phyloP scores from a whole-genome alignment of 176 grass and related monocot genomes.

The Eleusine indica region DNA sequence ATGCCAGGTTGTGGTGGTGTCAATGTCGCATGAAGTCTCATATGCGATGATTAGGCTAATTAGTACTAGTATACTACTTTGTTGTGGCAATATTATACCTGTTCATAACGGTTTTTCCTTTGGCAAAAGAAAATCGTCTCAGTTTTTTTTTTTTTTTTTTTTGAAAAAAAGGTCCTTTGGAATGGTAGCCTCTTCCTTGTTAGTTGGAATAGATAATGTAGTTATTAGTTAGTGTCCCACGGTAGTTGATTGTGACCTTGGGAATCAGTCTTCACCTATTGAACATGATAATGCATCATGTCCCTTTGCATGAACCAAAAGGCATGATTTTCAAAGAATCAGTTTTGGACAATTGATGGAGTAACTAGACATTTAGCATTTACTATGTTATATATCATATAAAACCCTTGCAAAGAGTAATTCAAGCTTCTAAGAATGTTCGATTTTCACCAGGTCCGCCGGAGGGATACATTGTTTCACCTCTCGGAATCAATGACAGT shows the following conservation, averaged over 20 bases:
- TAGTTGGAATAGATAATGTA: neutral
- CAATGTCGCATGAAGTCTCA: slow-evolving; percentile 1
- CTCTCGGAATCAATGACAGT: slow-evolving; percentile 71
- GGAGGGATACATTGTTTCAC: slow-evolving; percentile 58
- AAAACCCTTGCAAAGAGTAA: slow-evolving; percentile 14
- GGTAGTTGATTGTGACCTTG: neutral
- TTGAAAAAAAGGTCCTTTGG: neutral
- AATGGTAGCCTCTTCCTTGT: neutral
- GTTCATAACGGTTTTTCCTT: neutral
- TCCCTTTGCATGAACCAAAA: neutral
- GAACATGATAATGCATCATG: neutral
- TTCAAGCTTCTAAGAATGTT: slow-evolving; percentile 33
- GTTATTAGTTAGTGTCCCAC: neutral
- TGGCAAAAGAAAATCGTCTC: neutral
- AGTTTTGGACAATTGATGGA: neutral
- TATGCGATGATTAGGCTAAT: neutral
- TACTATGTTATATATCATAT: slow-evolving; percentile 15
- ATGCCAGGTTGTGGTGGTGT: neutral
- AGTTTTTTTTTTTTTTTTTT: no score
- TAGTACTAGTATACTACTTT: neutral
- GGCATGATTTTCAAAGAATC: neutral
- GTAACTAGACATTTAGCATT: slow-evolving; percentile 1
- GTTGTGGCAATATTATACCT: neutral
- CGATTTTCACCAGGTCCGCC: slow-evolving; percentile 57
- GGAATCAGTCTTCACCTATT: neutral